Conservation (phyloP, 2,329 filamentous ascomycete species). For the Aspergillus brunneoviolaceus region DNA sequence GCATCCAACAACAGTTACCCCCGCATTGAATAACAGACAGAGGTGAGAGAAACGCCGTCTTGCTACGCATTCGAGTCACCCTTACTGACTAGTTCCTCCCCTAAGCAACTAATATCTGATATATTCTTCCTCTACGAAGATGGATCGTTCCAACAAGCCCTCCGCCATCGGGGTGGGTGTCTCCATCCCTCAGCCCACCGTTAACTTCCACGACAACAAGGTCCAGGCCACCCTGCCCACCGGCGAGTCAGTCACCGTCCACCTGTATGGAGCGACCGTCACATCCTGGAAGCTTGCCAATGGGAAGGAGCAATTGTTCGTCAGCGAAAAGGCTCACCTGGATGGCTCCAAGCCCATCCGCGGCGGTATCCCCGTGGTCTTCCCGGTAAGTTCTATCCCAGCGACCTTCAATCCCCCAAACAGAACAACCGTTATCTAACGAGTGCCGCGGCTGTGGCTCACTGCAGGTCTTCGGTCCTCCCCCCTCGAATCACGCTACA, state of each 20-base stretch:
- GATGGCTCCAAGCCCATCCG: slow-evolving; percentile 88
- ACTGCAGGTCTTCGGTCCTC: slow-evolving; percentile 74
- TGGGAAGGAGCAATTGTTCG: slow-evolving; percentile 79
- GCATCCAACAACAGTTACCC: not conserved
- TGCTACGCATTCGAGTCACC: not conserved
- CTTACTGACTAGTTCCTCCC: not conserved
- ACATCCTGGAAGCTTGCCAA: slow-evolving; percentile 85
- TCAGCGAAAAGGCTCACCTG: slow-evolving; percentile 75
- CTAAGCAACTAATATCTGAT: not conserved
- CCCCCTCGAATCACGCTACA: slow-evolving; percentile 73
- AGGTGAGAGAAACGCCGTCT: not conserved
- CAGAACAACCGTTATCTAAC: not conserved
- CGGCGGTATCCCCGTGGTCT: slow-evolving; percentile 88
- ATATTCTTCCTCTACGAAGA: slow-evolving; percentile 28
- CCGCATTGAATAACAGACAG: not conserved
- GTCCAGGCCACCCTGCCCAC: slow-evolving; percentile 80
- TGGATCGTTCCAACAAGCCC: slow-evolving; percentile 84
- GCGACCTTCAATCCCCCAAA: not conserved
- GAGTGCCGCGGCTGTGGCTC: not conserved
- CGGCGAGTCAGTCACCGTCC: slow-evolving; percentile 79
- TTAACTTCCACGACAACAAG: slow-evolving; percentile 70
- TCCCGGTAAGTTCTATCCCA: slow-evolving; percentile 66
- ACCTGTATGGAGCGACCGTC: slow-evolving; percentile 90
- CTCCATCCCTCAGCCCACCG: slow-evolving; percentile 71
- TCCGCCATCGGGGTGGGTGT: slow-evolving; percentile 72